These are phyloP conservation scores for Athelia psychrophila DNA, from an alignment of 1,284 basidiomycete genomes.

Conservation along the genomic window DNA sequence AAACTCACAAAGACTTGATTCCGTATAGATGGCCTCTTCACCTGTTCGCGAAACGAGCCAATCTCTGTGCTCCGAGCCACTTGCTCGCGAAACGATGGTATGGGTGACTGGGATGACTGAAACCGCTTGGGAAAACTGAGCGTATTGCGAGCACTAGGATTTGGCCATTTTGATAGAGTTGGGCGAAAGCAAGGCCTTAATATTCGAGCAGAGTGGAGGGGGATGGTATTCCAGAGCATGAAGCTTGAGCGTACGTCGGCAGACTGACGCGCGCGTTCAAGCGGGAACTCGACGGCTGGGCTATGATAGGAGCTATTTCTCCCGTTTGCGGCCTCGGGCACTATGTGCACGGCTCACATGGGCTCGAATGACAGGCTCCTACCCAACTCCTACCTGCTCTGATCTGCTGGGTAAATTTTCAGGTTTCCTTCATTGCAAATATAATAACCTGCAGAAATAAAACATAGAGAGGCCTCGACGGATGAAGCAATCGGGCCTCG, in stretches of 20 bases:
- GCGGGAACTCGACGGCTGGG: too few species aligned
- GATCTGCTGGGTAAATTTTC: too few species aligned
- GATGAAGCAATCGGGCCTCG: too few species aligned
- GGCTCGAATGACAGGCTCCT: too few species aligned
- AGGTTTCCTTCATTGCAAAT: too few species aligned
- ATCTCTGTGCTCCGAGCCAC: conserved; percentile 19
- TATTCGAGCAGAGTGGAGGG: conserved; percentile 16
- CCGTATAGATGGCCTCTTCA: conserved; percentile 32
- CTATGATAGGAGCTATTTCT: too few species aligned
- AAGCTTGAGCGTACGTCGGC: not conserved
- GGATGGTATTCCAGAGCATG: conserved; percentile 22
- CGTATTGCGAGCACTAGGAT: conserved; percentile 5
- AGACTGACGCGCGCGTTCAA: not conserved
- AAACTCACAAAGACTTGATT: conserved; percentile 37
- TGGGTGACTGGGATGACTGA: not conserved
- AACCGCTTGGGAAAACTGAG: conserved; percentile 20
- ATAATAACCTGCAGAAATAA: too few species aligned
- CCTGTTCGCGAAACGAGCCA: conserved; percentile 31
- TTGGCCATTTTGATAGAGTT: conserved; percentile 13
- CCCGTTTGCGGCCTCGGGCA: too few species aligned
- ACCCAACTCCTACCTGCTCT: too few species aligned
- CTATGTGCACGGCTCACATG: too few species aligned
- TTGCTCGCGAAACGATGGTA: conserved; percentile 24
- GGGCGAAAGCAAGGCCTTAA: conserved; percentile 11
- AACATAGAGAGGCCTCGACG: too few species aligned